A percentile compares a stretch with the other conserved stretches of the same genome.
These are phyloP conservation scores for Naganishia friedmannii DNA, from an alignment of 768 basidiomycete species.

Conservation along the genomic window DNA sequence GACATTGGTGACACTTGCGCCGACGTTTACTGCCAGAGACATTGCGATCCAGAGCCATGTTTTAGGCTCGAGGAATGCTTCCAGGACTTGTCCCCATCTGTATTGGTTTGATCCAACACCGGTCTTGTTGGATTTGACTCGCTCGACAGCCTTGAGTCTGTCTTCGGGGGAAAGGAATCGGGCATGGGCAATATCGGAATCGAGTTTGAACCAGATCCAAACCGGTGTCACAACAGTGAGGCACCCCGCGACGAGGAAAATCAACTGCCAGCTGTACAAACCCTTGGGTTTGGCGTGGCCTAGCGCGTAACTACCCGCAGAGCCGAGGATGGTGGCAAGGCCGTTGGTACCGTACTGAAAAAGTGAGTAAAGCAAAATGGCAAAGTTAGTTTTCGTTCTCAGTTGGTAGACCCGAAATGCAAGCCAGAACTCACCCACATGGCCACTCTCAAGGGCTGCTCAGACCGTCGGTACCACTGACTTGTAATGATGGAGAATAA, in stretches of 20 bases:
- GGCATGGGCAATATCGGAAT: conserved; percentile 40
- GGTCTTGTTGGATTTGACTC: conserved; percentile 49
- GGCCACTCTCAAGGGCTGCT: conserved; percentile 55
- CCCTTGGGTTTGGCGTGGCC: conserved; percentile 40
- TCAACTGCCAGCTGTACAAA: conserved; percentile 43
- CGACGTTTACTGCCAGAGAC: conserved; percentile 54
- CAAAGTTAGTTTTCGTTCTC: not conserved
- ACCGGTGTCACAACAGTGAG: conserved; percentile 45
- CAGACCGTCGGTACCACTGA: conserved; percentile 56
- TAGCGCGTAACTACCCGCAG: conserved; percentile 29
- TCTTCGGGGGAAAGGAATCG: conserved; percentile 46
- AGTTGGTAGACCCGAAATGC: not conserved
- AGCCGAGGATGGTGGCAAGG: conserved; percentile 44
- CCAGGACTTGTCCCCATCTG: conserved; percentile 42
- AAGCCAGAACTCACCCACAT: conserved; percentile 48
- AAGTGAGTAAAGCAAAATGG: not conserved
- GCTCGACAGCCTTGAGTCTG: conserved; percentile 44
- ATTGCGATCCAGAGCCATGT: conserved; percentile 37
- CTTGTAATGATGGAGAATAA: conserved; percentile 52
- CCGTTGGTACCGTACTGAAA: conserved; percentile 46
- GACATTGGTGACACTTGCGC: conserved; percentile 31
- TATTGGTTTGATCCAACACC: conserved; percentile 47
- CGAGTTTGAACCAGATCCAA: conserved; percentile 42
- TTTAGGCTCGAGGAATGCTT: conserved; percentile 44
- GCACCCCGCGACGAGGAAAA: conserved; percentile 46